Percentiles rank a stretch among this genome's conserved stretches.
Evolutionary conservation across 2,329 filamentous ascomycete genomes (phyloP).

Genomic region (Calonectria pauciramosa): DNA sequence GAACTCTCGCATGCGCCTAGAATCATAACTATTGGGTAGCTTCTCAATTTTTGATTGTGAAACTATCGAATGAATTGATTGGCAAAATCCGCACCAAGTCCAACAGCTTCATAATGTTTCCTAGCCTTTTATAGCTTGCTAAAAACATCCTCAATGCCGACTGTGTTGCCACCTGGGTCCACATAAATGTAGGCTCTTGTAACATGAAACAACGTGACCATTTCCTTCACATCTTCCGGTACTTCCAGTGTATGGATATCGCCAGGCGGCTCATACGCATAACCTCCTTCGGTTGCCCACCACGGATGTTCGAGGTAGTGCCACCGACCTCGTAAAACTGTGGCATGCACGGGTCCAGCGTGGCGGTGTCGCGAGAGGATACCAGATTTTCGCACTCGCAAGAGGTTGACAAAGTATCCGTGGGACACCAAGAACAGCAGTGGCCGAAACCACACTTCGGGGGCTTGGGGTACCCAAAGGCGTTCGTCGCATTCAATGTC

Average conservation of each 20-base stretch:
- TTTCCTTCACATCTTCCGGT: conserved; percentile 50
- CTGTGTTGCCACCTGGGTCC: conserved; percentile 47
- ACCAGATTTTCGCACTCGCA: conserved; percentile 47
- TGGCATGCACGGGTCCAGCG: conserved; percentile 50
- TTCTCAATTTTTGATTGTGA: neutral
- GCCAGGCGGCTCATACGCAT: conserved; percentile 51
- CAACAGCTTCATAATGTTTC: conserved; percentile 50
- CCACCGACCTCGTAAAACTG: conserved; percentile 49
- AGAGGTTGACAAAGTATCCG: conserved; percentile 51
- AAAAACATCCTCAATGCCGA: conserved; percentile 52
- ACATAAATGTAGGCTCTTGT: conserved; percentile 53
- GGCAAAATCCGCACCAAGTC: conserved; percentile 47
- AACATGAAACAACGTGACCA: conserved; percentile 52
- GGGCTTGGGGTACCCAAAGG: conserved; percentile 49
- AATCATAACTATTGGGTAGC: too few species aligned
- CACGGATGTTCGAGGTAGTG: conserved; percentile 54
- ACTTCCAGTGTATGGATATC: conserved; percentile 54
- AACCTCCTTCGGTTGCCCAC: conserved; percentile 52
- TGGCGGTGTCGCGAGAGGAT: conserved; percentile 52
- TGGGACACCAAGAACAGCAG: conserved; percentile 47
- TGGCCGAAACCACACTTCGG: conserved; percentile 49
- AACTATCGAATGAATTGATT: conserved; percentile 39
- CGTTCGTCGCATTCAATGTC: conserved; percentile 48
- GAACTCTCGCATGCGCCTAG: too few species aligned
- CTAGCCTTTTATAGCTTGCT: conserved; percentile 48